Percentiles rank a stretch among this genome's conserved stretches.
Conservation (phyloP, 31 red algal genomes). For the Porphyra umbilicalis region DNA sequence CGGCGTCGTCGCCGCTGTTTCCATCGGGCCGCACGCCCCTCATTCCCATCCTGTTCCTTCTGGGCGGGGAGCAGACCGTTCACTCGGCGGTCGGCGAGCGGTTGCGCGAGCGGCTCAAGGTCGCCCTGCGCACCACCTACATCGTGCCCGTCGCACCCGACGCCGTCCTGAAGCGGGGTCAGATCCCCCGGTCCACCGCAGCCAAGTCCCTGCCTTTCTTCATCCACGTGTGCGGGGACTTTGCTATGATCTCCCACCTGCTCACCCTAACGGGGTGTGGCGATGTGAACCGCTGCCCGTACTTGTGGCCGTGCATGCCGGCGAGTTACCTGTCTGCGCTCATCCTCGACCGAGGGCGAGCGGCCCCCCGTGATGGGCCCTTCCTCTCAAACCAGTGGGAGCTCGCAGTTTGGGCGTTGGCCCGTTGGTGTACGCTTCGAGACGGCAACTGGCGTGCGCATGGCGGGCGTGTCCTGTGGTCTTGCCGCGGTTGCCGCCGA, state of each 20-base stretch:
- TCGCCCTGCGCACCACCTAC: background rate
- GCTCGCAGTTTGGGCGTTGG: background rate
- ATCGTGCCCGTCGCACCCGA: no score
- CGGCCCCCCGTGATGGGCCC: no score
- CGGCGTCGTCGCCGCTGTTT: background rate
- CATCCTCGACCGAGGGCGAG: no score
- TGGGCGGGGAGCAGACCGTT: background rate
- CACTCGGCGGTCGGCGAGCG: background rate
- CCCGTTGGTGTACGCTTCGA: background rate
- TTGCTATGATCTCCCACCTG: background rate
- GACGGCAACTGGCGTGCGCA: background rate
- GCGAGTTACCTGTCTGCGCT: no score
- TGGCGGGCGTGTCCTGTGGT: background rate
- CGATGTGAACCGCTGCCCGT: background rate
- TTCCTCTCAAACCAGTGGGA: background rate
- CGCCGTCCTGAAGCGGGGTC: no score
- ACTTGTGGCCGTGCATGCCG: background rate
- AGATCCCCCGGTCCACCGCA: no score
- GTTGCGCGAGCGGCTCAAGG: background rate
- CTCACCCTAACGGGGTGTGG: background rate
- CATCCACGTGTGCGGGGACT: background rate
- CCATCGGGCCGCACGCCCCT: background rate
- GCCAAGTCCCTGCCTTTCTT: background rate
- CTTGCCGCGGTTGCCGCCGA: background rate
- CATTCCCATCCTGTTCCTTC: background rate